Evolutionary conservation across 176 grass and related monocot genomes (phyloP).

Genomic region (Avena eriantha): DNA sequence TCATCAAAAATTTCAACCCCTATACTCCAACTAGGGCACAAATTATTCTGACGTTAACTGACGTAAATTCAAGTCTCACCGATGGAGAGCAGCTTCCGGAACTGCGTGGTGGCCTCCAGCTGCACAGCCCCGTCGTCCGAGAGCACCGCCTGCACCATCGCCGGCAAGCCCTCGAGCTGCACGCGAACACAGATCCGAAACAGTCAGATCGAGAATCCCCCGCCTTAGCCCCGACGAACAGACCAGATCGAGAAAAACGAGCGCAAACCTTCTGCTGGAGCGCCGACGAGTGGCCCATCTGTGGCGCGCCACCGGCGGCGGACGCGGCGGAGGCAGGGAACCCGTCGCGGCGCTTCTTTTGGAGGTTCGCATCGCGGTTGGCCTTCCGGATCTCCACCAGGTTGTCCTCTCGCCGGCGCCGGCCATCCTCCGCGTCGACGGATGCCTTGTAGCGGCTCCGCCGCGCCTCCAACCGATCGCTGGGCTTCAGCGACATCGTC

Average conservation of each 20-base stretch:
- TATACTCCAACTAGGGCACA: background rate
- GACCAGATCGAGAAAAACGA: conserved; percentile 37
- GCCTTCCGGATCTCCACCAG: conserved; percentile 86
- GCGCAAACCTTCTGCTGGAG: conserved; percentile 69
- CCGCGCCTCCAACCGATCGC: conserved; percentile 65
- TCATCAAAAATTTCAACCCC: background rate
- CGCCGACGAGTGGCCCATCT: conserved; percentile 44
- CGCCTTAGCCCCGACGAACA: background rate
- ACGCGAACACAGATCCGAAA: conserved; percentile 26
- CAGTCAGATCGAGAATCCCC: conserved; percentile 43
- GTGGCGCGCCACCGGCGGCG: conserved; percentile 16
- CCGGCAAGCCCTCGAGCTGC: conserved; percentile 77
- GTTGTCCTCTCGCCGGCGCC: conserved; percentile 67
- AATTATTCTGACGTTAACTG: background rate
- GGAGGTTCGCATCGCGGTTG: conserved; percentile 77
- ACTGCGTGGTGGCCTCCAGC: conserved; percentile 84
- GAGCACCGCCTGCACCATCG: conserved; percentile 77
- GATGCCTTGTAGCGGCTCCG: conserved; percentile 82
- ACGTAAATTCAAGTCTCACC: conserved; percentile 50
- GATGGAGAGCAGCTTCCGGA: conserved; percentile 87
- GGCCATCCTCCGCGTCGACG: conserved; percentile 82
- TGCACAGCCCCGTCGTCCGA: conserved; percentile 68
- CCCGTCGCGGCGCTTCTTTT: conserved; percentile 82
- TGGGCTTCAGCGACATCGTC: conserved; percentile 81
- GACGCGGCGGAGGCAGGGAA: conserved; percentile 27